Base-by-base conservation (phyloP, 2,329 filamentous ascomycete species). In the Alternaria burnsii region DNA sequence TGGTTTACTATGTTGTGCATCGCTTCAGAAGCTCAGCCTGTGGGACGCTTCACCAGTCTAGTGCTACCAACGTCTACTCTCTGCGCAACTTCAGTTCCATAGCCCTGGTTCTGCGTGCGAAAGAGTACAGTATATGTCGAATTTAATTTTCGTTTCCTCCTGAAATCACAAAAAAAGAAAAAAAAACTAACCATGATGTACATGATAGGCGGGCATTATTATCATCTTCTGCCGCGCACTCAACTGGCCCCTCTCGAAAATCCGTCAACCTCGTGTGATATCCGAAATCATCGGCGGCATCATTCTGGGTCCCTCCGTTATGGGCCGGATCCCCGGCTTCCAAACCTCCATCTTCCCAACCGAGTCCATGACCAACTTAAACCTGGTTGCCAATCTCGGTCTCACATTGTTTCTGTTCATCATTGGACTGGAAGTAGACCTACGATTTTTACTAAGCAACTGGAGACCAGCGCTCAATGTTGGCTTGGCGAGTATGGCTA, bases 251-350 rank as follows among this genome's bases (percentile, higher is more conserved):
- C 85, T 94, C 5, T 89, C 89, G 68, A 89, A 89, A 71, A 84
- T 95, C 51, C 88, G 90, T 57, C 92, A 95, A 74, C 92, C 92
- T 64, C 88, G 90, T 47, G 92, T 95, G 67, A 94, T 95, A 70
- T 90, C 91, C 51, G 92, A 95, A 80, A 91, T 95, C 59, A 88
- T 94, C 56, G 91, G 90, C n/a, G 92, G 91, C 54, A 92, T 95
- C 72, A 78, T 97, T 38, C 85, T 97, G 1, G 93, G 93, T 4
- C 93, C 93, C 1, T 95, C 93, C 0, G 91, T 96, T 22, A 90
- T 97, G 88, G 93, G 93, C 72, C 88, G 90, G 53, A 93, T 97
- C 22, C 92, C 92, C 1, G 88, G 89, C 40, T 97, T 97, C 80
- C 84, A 87, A 52, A 79, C 83, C 3, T 83, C 89, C 65, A 94